Base-by-base conservation (phyloP, 768 basidiomycete genomes). In the Kwoniella sp. region DNA sequence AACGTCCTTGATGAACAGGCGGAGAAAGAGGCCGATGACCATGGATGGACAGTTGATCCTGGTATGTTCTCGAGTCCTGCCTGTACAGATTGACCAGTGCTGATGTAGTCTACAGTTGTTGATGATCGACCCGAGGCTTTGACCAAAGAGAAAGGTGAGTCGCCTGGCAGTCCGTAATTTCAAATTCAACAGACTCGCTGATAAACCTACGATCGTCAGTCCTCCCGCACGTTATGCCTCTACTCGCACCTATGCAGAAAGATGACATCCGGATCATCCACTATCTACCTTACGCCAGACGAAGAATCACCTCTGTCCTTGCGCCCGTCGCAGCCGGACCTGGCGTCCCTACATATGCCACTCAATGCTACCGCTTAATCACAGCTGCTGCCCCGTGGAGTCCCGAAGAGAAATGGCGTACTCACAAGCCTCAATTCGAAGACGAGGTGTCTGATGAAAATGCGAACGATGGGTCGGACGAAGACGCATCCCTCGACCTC, bases 381-480 rank as follows among this genome's bases (percentile, higher is more conserved):
- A 76, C 74, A 8, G 68, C 55, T 1, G 64, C 69, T 9, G 70
- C 74, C 1, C 74, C 74, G 1, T 73, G 74, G 74, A 74, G 72
- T 7, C 17, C 33, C 10, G 67, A 70, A 3, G 74, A 74, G 55
- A 67, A 63, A 33, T 73, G 74, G 74, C 58, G 72, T 3, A 44
- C 24, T 22, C 63, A 21, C 24, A 25, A 19, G 30, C 58, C 9
- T 46, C 55, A 36, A 2, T 55, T 50, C 47, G 56, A 60, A 12
- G 51, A 26, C 17, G 67, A 70, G 27, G 56, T 30, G 6, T 40
- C 58, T 30, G 59, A 59, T 47, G 65, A 57, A 21, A 55, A 50
- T 27, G 33, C 44, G 22, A 29, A 9, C 27, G 29, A 33, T 48
- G 50, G 27, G 9, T 13, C 25, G n/a, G 53, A 36, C 21, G 37